Base-by-base conservation (phyloP, 1,139 yeast species). In the Geotrichum klebahnii region DNA sequence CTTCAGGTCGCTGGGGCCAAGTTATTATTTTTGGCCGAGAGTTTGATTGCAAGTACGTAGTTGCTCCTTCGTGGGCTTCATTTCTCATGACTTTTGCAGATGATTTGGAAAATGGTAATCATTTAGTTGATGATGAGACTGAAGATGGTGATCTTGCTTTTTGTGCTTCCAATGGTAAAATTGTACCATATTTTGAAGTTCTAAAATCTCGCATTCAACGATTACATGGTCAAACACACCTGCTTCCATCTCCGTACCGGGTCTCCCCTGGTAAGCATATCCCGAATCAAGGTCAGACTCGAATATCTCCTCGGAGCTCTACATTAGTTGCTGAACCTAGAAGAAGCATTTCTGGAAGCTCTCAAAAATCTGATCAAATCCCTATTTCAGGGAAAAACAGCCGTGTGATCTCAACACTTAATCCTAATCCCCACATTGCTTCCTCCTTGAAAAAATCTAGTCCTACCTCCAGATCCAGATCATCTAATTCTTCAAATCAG, bases 1-100 rank as follows among this genome's bases (percentile, higher is more conserved):
- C 80, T 2, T 68, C 71, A 16, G 96, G 96, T 29, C 73, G 69
- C 40, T 76, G 81, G 73, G 97, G 97, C 14, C 96, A 89, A 66
- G 86, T 87, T 23, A 86, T 90, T 52, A 64, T 87, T 48, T 89
- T 87, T 67, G 97, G 97, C 36, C 78, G 95, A 60, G 97, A 90
- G 53, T 87, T 84, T 62, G 97, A 88, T 67, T 78, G 84, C 40
- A 88, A 88, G 65, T 86, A 77, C 65, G 85, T 78, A 43, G 70
- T 88, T 24, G 89, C 96, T 16, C 80, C 82, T 46, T 83, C 81
- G 53, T 89, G 94, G 84, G 96, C 95, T 32, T 89, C 84, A 58
- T 89, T 89, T 65, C 68, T 88, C 48, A 72, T 88, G 50, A 74
- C 77, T 31, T 85, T 86, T 67, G 96, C 94, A 24, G 86, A 86